phyloP scores from a whole-genome alignment of 2,329 filamentous ascomycete species.

The Juglanconis sp. region DNA sequence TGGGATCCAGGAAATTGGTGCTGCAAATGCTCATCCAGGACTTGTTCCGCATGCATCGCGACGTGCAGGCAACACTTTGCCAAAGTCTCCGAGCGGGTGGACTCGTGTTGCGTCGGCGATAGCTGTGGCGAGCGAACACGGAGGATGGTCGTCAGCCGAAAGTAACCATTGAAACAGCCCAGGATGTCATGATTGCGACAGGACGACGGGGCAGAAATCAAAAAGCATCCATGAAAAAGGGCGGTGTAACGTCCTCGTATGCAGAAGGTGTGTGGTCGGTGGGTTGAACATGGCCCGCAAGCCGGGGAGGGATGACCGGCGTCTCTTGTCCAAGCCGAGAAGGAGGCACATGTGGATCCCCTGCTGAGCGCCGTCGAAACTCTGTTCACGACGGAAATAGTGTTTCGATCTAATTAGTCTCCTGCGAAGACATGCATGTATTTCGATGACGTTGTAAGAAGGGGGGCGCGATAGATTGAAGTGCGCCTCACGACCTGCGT shows the following conservation, averaged over 20 bases:
- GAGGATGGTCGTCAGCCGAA: constrained; percentile 3
- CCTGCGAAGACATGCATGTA: constrained; percentile 5
- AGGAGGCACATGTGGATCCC: constrained; percentile 6
- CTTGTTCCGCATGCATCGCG: constrained; percentile 12
- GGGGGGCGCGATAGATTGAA: constrained; percentile 12
- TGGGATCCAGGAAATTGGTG: background rate
- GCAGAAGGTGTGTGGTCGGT: constrained; percentile 5
- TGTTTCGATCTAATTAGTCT: constrained; percentile 11
- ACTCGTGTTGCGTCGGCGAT: background rate
- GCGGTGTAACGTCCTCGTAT: constrained; percentile 13
- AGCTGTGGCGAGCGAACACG: background rate
- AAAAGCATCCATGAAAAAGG: constrained; percentile 9
- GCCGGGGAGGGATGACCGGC: constrained; percentile 7
- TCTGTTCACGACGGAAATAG: constrained; percentile 13
- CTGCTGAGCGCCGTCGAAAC: constrained; percentile 10
- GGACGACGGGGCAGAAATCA: constrained; percentile 1
- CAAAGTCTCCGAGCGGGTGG: constrained; percentile 9
- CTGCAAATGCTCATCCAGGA: constrained; percentile 5
- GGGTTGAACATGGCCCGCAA: constrained; percentile 6
- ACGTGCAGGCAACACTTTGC: constrained; percentile 6
- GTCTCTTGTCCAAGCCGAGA: constrained; percentile 9
- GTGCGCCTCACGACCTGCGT: constrained; percentile 13
- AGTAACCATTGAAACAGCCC: background rate
- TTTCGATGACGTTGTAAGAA: constrained; percentile 16
- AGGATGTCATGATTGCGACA: constrained; percentile 9